phyloP scores from a whole-genome alignment of 805 yeast genomes.

The Cyberlindnera subsufficiens region DNA sequence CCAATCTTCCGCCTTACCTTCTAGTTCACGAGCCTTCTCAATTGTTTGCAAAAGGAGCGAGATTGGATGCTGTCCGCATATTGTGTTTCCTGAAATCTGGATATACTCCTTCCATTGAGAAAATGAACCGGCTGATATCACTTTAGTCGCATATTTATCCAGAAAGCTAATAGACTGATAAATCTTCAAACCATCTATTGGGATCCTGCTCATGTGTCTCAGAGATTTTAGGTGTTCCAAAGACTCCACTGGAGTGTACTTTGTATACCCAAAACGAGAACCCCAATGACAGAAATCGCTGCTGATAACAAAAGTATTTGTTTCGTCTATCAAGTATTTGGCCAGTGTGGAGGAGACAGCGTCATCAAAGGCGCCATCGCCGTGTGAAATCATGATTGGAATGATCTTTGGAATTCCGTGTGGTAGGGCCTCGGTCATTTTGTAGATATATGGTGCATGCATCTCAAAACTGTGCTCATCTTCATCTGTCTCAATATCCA shows the following conservation, averaged over 20 bases:
- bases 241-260: conserved; percentile 31
- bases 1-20: conserved; percentile 11
- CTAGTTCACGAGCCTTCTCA: conserved; percentile 29
- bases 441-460: conserved; percentile 77
- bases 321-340: conserved; percentile 47
- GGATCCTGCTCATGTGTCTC: conserved; percentile 2
- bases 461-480: conserved; percentile 92
- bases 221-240: conserved; percentile 15
- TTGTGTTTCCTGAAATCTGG: conserved; percentile 70
- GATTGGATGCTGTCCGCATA: conserved; percentile 89
- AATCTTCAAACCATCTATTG: conserved; percentile 37
- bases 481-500: conserved; percentile 60
- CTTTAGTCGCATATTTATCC: conserved; percentile 66
- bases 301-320: conserved; percentile 70
- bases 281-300: conserved; percentile 98
- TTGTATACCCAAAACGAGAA: conserved; percentile 50
- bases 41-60: conserved; percentile 52
- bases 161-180: conserved; percentile 67
- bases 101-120: conserved; percentile 64
- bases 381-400: conserved; percentile 75
- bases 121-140: conserved; percentile 52
- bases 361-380: conserved; percentile 38
- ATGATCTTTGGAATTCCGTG: conserved; percentile 45
- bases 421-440: conserved; percentile 33
- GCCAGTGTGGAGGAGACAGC: conserved; percentile 42